Evolutionary conservation across 305 asterid species (phyloP).

Genomic region (Solanum hybrid): DNA sequence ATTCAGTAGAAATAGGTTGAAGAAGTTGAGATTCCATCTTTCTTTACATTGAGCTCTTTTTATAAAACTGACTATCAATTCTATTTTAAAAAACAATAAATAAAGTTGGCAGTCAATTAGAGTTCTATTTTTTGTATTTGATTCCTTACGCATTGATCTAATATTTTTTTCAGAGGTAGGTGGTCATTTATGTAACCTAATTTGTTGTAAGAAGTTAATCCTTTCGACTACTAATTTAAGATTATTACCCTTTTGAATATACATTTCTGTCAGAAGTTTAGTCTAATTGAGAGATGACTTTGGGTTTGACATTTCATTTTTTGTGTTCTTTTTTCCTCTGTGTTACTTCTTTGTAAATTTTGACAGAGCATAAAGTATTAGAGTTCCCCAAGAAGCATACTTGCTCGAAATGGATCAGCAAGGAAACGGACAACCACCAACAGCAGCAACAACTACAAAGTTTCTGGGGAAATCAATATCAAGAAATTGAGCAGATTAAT

Average conservation of each 20-base stretch:
- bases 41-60: not conserved
- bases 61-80: not conserved
- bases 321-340: not conserved
- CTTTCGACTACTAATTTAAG: not conserved
- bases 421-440: slow-evolving; percentile 61
- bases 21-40: not conserved
- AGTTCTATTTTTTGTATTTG: not conserved
- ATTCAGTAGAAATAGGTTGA: not conserved
- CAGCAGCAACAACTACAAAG: not conserved
- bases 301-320: not conserved
- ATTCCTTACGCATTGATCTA: not conserved
- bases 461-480: not conserved
- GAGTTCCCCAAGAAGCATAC: not conserved
- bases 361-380: not conserved
- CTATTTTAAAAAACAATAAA: too few species aligned
- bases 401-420: slow-evolving; percentile 53
- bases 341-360: not conserved
- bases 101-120: not conserved
- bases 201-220: not conserved
- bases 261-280: not conserved
- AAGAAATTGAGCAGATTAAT: not conserved
- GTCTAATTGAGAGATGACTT: not conserved
- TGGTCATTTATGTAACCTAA: not conserved
- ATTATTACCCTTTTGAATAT: not conserved
- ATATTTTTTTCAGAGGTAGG: not conserved